A percentile compares a stretch with the other conserved stretches of the same genome.
Evolutionary conservation across 495 filamentous ascomycete species (phyloP).

Genomic region (Gamarada debralockiae): DNA sequence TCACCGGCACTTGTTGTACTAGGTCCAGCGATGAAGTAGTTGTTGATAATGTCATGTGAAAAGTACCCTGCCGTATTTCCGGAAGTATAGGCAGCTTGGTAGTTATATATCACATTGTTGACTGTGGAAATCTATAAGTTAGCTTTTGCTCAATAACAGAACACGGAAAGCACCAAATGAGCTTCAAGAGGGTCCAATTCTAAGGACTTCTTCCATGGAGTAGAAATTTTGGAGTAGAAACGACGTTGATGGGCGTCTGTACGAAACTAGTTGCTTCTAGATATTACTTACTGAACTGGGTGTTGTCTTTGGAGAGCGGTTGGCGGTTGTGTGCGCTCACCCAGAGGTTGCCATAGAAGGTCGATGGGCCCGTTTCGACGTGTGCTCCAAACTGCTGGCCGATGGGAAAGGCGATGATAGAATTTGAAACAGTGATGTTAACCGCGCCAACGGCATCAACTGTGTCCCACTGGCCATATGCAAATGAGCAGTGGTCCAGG

Average conservation of each 20-base stretch:
- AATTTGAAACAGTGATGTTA: slow-evolving; percentile 37
- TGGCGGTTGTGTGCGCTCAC: slow-evolving; percentile 25
- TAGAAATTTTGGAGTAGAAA: no score
- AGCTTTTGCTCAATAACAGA: no score
- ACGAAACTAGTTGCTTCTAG: no score
- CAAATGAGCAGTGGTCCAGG: slow-evolving; percentile 35
- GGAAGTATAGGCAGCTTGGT: slow-evolving; percentile 33
- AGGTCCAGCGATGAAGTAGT: slow-evolving; percentile 40
- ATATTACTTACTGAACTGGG: no score
- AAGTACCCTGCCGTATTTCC: slow-evolving; percentile 33
- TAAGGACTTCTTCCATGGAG: no score
- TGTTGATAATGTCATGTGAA: slow-evolving; percentile 36
- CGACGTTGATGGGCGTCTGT: no score
- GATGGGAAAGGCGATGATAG: slow-evolving; percentile 33
- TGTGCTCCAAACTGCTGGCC: slow-evolving; percentile 35
- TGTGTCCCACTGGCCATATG: slow-evolving; percentile 34
- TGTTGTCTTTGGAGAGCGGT: slow-evolving; percentile 22
- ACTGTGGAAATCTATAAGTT: no score
- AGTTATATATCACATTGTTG: slow-evolving; percentile 42
- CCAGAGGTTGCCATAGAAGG: slow-evolving; percentile 33
- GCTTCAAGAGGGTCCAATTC: no score
- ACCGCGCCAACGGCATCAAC: slow-evolving; percentile 34
- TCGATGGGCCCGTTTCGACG: slow-evolving; percentile 23
- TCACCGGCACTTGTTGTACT: slow-evolving; percentile 21
- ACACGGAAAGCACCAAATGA: no score